These are phyloP conservation scores for Diaporthe citri DNA, from an alignment of 2,329 filamentous ascomycete genomes.

Conservation along the genomic window DNA sequence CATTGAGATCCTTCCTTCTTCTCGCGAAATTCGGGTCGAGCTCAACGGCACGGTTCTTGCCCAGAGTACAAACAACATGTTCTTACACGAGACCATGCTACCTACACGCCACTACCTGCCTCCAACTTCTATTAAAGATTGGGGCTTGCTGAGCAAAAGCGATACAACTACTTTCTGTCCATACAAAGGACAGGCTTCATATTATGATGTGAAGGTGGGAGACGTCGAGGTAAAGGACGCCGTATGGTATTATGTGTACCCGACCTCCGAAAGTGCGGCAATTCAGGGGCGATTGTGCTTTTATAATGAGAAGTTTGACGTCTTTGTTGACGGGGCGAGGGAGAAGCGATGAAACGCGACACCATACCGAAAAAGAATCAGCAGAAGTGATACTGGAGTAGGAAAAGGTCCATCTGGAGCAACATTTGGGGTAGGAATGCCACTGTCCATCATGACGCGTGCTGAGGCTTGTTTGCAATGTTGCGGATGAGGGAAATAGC, in stretches of 20 bases:
- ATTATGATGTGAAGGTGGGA: conserved; percentile 67
- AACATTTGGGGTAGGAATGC: too few relatives aligned
- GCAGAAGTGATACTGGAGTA: background rate
- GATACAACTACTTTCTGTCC: conserved; percentile 70
- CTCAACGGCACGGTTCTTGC: conserved; percentile 61
- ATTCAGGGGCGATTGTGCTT: conserved; percentile 72
- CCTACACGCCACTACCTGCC: conserved; percentile 72
- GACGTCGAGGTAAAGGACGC: conserved; percentile 60
- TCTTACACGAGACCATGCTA: conserved; percentile 72
- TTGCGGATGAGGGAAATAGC: too few relatives aligned
- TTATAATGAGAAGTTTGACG: conserved; percentile 77
- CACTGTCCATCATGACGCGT: background rate
- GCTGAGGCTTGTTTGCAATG: too few relatives aligned
- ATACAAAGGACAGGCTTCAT: conserved; percentile 76
- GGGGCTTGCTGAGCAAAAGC: conserved; percentile 60
- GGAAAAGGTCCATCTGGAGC: background rate
- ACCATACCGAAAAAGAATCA: background rate
- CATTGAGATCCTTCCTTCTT: conserved; percentile 70
- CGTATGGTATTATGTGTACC: conserved; percentile 73
- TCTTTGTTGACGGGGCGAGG: conserved; percentile 65
- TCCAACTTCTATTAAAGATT: conserved; percentile 59
- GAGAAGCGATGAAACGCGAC: conserved; percentile 28
- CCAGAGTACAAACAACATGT: conserved; percentile 59
- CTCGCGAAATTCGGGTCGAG: conserved; percentile 64
- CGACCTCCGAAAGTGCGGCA: conserved; percentile 66